Percentiles rank a stretch among this genome's conserved stretches.
Conservation (phyloP, 345 rosid genomes). For the Mallotus nudiflorus region DNA sequence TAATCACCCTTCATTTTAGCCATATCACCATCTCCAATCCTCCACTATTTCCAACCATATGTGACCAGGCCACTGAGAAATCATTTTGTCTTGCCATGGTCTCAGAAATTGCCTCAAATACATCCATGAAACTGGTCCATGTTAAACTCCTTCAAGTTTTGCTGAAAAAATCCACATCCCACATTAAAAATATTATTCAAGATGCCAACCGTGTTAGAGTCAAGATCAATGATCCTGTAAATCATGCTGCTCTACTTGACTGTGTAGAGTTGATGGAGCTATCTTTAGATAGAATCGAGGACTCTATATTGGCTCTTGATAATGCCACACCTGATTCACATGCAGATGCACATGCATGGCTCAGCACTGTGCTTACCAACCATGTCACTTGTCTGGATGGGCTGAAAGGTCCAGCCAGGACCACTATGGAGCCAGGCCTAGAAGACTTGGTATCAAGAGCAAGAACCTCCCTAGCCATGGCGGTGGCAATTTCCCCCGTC, state of each 20-base stretch:
- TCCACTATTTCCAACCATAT: too few relatives aligned
- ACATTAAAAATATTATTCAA: slow-evolving; percentile 24
- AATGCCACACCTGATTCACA: neutral
- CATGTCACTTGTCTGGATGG: slow-evolving; percentile 23
- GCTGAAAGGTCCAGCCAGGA: slow-evolving; percentile 7
- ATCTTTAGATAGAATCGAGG: slow-evolving; percentile 43
- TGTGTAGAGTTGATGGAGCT: slow-evolving; percentile 60
- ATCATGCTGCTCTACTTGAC: slow-evolving; percentile 44
- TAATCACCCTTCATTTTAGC: slow-evolving; percentile 17
- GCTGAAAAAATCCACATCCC: slow-evolving; percentile 33
- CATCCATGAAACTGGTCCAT: too few relatives aligned
- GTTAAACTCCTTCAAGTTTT: slow-evolving; percentile 31
- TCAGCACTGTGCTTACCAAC: slow-evolving; percentile 25
- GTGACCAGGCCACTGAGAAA: too few relatives aligned
- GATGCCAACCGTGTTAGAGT: slow-evolving; percentile 17
- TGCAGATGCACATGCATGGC: slow-evolving; percentile 20
- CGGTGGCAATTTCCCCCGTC: slow-evolving; percentile 8
- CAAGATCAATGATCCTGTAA: slow-evolving; percentile 38
- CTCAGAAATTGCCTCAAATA: too few relatives aligned
- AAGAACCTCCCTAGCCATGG: slow-evolving; percentile 18
- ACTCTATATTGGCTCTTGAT: slow-evolving; percentile 6
- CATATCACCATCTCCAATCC: too few relatives aligned
- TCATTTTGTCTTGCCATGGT: too few relatives aligned
- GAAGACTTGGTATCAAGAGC: slow-evolving; percentile 7
- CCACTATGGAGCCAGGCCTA: slow-evolving; percentile 12